Evolutionary conservation across 2,329 filamentous ascomycete species (phyloP).

Genomic region (Beauveria rudraprayagi): DNA sequence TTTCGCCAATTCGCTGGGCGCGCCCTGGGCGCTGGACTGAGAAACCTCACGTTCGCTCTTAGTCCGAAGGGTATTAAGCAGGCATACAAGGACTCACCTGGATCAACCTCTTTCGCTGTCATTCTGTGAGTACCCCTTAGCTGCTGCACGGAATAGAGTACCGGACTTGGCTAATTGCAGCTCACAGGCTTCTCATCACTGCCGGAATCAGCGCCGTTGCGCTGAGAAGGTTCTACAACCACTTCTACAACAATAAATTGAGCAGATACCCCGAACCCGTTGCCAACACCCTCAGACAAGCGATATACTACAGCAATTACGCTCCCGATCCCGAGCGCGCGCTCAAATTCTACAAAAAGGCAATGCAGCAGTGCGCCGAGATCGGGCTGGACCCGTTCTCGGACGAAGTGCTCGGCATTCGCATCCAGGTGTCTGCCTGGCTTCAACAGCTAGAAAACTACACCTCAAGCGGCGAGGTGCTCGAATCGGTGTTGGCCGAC

Average conservation of each 20-base stretch:
- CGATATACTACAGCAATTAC: conserved; percentile 79
- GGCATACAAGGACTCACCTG: conserved; percentile 27
- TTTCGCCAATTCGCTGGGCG: conserved; percentile 23
- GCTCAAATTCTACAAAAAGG: conserved; percentile 74
- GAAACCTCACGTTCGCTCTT: conserved; percentile 26
- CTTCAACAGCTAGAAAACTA: conserved; percentile 69
- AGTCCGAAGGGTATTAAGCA: conserved; percentile 28
- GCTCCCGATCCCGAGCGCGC: conserved; percentile 67
- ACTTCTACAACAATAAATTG: conserved; percentile 48
- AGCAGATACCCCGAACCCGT: conserved; percentile 59
- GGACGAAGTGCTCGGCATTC: conserved; percentile 83
- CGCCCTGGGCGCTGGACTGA: conserved; percentile 25
- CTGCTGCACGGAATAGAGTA: no score
- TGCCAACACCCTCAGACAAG: conserved; percentile 70
- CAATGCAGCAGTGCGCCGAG: conserved; percentile 64
- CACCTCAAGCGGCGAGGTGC: conserved; percentile 62
- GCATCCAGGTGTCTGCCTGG: conserved; percentile 71
- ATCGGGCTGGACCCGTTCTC: conserved; percentile 79
- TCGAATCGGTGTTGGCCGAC: conserved; percentile 69
- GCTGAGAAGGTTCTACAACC: conserved; percentile 40
- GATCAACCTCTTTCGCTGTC: conserved; percentile 22
- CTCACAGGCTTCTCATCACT: conserved; percentile 22
- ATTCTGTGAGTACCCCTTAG: conserved; percentile 21
- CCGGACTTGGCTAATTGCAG: neutral
- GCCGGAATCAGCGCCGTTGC: conserved; percentile 23